These are phyloP conservation scores for Erythrophleum fordii DNA, from an alignment of 306 rosid genomes.

Conservation along the genomic window DNA sequence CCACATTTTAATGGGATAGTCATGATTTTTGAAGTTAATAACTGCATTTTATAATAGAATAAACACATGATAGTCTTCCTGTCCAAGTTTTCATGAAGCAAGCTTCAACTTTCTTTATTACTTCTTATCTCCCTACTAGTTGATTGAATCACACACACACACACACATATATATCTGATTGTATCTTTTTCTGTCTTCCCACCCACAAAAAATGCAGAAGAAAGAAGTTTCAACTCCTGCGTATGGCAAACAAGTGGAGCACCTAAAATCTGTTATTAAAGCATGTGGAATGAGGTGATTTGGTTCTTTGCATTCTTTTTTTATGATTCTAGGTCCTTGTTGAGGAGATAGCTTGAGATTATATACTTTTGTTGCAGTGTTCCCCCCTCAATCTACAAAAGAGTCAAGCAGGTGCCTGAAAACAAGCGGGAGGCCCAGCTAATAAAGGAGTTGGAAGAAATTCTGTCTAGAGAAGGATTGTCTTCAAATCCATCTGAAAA, in stretches of 20 bases:
- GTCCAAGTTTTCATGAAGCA: constrained; percentile 26
- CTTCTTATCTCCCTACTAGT: not conserved
- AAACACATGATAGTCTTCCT: not conserved
- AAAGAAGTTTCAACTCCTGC: constrained; percentile 76
- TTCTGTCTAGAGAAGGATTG: constrained; percentile 84
- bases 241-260: constrained; percentile 89
- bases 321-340: constrained; percentile 35
- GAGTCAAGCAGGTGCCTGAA: constrained; percentile 88
- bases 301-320: constrained; percentile 36
- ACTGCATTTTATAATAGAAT: constrained; percentile 3
- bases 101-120: not conserved
- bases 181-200: not conserved
- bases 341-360: constrained; percentile 40
- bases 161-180: not conserved
- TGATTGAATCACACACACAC: not conserved
- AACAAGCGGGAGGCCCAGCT: constrained; percentile 80
- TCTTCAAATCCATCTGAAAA: constrained; percentile 85
- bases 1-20: not conserved
- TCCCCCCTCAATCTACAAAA: constrained; percentile 83
- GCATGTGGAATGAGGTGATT: constrained; percentile 93
- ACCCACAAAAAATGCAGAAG: constrained; percentile 66
- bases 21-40: constrained; percentile 27
- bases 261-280: constrained; percentile 87
- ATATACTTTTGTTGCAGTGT: constrained; percentile 58
- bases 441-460: constrained; percentile 85